A percentile compares a stretch with the other conserved stretches of the same genome.
phyloP scores from a whole-genome alignment of 345 rosid genomes.

The Linum lewisii region DNA sequence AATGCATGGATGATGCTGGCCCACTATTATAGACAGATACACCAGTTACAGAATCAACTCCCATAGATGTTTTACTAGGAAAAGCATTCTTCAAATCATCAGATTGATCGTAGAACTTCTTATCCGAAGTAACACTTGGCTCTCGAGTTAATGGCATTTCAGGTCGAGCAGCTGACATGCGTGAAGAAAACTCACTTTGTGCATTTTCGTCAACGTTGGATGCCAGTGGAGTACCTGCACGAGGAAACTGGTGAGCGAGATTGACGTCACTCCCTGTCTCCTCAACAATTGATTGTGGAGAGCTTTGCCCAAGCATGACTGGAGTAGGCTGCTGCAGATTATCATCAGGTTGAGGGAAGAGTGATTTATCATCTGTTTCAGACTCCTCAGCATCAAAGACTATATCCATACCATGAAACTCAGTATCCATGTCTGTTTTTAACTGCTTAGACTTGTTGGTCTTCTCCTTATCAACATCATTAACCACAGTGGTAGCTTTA shows the following conservation, averaged over 20 bases:
- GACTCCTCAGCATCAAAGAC: conserved; percentile 94
- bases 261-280: conserved; percentile 84
- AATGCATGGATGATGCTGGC: conserved; percentile 32
- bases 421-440: conserved; percentile 83
- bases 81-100: conserved; percentile 52
- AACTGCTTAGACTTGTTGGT: conserved; percentile 59
- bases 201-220: conserved; percentile 64
- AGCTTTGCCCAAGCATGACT: conserved; percentile 55
- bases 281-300: conserved; percentile 87
- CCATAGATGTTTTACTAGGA: conserved; percentile 28
- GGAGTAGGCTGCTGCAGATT: conserved; percentile 72
- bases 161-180: conserved; percentile 67
- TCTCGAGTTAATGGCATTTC: conserved; percentile 69
- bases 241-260: conserved; percentile 59
- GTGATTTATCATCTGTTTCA: conserved; percentile 80
- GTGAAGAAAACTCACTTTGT: conserved; percentile 83
- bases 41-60: conserved; percentile 37
- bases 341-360: conserved; percentile 87
- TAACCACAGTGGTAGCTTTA: conserved; percentile 37
- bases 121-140: conserved; percentile 72
- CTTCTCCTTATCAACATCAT: conserved; percentile 42
- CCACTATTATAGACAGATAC: conserved; percentile 40
- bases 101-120: conserved; percentile 60
- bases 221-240: conserved; percentile 53
- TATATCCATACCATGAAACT: conserved; percentile 89